Base-by-base conservation (phyloP, 257 asterid genomes). In the Paraleonurus japonicus region DNA sequence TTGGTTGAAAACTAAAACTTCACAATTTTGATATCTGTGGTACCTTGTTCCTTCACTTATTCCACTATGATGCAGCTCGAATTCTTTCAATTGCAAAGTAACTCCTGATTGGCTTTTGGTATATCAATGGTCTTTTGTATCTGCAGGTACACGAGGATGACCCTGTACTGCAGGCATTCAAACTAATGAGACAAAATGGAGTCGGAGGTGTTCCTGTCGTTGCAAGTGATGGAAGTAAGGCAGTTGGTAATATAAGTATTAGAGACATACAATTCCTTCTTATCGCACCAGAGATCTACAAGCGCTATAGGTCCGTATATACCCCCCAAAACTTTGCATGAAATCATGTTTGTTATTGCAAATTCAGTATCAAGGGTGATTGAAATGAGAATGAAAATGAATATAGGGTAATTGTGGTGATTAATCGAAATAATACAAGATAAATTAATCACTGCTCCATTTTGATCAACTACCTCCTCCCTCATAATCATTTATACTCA, bases 241-340 rank as follows among this genome's bases (percentile, higher is more conserved):
- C 98, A 13, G 79, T 95, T 33, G 99, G 99, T 67, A 92, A 92
- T 74, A 92, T 92, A 83, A 95, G 98, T 81, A 95, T 95, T 76
- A 82, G 98, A 77, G 99, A 95, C 80, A 85, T 95, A 41, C 99
- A 95, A 72, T 95, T 81, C 86, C 99, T 95, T 80, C 95, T 95
- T 26, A 88, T 84, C 28, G 90, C 98, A 60, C 99, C 99, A 6
- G 95, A 85, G 73, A 92, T 95, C 83, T 95, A 92, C 90, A 92
- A 80, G 74, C 88, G 92, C 0, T 90, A 81, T 85, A 94, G 99
- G 97, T 91, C 27, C 53, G 77, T 66, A 5, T 6, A 11, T 47
- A 7, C 61, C 28, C 15, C 15, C 45, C 17, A 0, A 69, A 7
- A n/a, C 12, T 12, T 23, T 67, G 13, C 15, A 9, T 59, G 10